Evolutionary conservation across 805 yeast species (phyloP).

Genomic region (Yamadazyma philogaea): DNA sequence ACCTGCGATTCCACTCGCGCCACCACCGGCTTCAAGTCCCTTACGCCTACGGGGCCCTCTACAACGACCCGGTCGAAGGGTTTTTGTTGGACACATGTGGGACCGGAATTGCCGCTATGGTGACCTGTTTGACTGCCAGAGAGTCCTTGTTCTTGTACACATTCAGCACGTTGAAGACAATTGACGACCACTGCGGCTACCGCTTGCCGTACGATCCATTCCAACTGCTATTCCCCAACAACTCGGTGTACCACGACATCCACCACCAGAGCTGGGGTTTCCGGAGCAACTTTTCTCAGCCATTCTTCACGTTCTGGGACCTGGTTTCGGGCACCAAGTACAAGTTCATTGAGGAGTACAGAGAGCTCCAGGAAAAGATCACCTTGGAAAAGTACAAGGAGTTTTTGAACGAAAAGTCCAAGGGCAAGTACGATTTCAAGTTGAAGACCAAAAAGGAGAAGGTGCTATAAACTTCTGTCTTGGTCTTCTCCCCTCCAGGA

Average conservation of each 20-base stretch:
- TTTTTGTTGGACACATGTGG: slow-evolving; percentile 89
- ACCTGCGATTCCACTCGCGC: slow-evolving; percentile 83
- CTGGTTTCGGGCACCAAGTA: slow-evolving; percentile 66
- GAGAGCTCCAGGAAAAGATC: slow-evolving; percentile 59
- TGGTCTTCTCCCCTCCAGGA: neutral
- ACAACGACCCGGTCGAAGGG: slow-evolving; percentile 93
- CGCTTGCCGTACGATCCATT: slow-evolving; percentile 87
- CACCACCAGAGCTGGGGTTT: slow-evolving; percentile 97
- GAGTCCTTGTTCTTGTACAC: slow-evolving; percentile 74
- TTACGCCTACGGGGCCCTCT: slow-evolving; percentile 93
- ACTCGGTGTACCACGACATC: slow-evolving; percentile 93
- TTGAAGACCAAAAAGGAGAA: slow-evolving; percentile 5
- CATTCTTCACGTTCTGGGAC: slow-evolving; percentile 96
- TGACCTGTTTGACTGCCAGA: slow-evolving; percentile 65
- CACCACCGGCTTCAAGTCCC: slow-evolving; percentile 95
- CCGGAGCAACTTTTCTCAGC: slow-evolving; percentile 90
- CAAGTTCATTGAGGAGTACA: slow-evolving; percentile 58
- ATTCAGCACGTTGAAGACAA: slow-evolving; percentile 92
- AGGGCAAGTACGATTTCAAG: slow-evolving; percentile 11
- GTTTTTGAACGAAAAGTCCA: slow-evolving; percentile 44
- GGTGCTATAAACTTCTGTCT: neutral
- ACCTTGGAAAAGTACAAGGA: slow-evolving; percentile 65
- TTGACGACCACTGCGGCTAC: slow-evolving; percentile 99
- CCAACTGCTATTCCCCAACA: slow-evolving; percentile 89
- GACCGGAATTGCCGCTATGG: slow-evolving; percentile 74